A percentile compares a stretch with the other conserved stretches of the same genome.
phyloP scores from a whole-genome alignment of 441 rosid species.

The Populus hybrid region DNA sequence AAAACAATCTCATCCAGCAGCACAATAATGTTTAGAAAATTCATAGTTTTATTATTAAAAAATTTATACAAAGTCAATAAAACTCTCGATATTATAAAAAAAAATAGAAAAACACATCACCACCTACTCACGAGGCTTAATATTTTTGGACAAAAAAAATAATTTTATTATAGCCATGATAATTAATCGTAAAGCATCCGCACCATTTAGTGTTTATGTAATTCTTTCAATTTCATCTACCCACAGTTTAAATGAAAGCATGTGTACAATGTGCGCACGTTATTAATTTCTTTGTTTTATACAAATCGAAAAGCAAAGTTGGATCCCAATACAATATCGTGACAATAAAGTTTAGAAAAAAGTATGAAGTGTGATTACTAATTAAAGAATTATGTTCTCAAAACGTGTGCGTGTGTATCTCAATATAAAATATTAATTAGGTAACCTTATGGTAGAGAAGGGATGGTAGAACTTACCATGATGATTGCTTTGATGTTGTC shows the following conservation, averaged over 20 bases:
- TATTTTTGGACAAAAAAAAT: too few relatives aligned
- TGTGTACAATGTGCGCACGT: background rate
- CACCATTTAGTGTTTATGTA: too few relatives aligned
- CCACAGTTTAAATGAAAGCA: background rate
- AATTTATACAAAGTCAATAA: too few relatives aligned
- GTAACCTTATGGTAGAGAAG: background rate
- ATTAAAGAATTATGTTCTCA: background rate
- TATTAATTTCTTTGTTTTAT: too few relatives aligned
- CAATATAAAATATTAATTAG: background rate
- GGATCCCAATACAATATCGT: background rate
- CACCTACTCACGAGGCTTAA: too few relatives aligned
- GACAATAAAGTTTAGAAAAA: background rate
- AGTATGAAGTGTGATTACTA: background rate
- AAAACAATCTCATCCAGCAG: too few relatives aligned
- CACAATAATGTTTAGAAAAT: too few relatives aligned
- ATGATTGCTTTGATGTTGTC: slow-evolving; percentile 93
- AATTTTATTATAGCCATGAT: too few relatives aligned
- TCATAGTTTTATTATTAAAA: too few relatives aligned
- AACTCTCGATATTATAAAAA: too few relatives aligned
- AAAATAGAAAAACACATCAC: too few relatives aligned
- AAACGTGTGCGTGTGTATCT: background rate
- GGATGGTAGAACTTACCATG: slow-evolving; percentile 49
- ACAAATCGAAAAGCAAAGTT: background rate
- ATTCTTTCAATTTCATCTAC: background rate
- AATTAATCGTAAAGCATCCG: too few relatives aligned